Conservation (phyloP, 148 eudicot species). For the Rhododendron henanense region DNA sequence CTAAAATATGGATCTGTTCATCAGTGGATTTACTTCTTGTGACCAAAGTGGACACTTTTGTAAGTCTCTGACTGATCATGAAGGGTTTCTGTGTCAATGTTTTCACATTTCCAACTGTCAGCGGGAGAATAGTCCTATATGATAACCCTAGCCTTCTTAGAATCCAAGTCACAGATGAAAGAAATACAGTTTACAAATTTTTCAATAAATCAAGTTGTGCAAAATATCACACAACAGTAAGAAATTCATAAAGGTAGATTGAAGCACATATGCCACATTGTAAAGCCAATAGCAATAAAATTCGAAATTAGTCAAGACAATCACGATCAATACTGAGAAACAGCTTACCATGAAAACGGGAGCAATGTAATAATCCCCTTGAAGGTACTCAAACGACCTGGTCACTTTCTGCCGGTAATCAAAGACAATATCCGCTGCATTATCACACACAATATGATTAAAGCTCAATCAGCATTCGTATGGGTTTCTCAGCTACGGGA, state of each 20-base stretch:
- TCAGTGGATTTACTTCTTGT: neutral
- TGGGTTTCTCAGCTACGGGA: neutral
- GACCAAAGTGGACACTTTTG: neutral
- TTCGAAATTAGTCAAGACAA: neutral
- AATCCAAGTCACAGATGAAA: neutral
- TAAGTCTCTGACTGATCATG: neutral
- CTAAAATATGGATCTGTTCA: neutral
- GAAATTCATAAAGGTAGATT: neutral
- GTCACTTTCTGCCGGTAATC: constrained; percentile 95
- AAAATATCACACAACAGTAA: neutral
- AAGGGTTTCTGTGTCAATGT: neutral
- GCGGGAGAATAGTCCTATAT: neutral
- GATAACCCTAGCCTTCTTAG: neutral
- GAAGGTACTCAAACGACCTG: constrained; percentile 84
- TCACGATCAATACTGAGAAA: neutral
- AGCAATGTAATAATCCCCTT: constrained; percentile 96
- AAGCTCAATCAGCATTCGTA: neutral
- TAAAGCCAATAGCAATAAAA: neutral
- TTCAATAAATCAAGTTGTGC: neutral
- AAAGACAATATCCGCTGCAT: constrained; percentile 95
- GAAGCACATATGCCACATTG: neutral
- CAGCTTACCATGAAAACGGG: constrained; percentile 73
- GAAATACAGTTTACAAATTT: neutral
- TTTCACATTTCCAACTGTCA: neutral
- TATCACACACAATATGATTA: neutral